Evolutionary conservation across 192 early-diverging fungal species (phyloP).

Genomic region (Gigaspora rosea): DNA sequence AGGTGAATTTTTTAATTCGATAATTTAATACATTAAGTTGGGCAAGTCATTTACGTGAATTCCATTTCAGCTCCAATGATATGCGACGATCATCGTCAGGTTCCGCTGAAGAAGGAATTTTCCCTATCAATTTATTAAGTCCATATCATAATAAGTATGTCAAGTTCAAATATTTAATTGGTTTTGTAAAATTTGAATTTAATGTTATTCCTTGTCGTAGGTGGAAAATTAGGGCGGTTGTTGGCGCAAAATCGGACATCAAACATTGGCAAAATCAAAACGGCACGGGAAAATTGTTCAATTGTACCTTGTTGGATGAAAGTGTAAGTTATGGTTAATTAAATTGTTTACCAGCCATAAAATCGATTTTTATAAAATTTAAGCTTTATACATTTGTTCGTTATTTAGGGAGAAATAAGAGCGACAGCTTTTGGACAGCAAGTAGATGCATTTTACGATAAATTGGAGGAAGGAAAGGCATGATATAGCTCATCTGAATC

Average conservation of each 20-base stretch:
- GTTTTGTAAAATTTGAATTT: background rate
- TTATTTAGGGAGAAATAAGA: constrained; percentile 81
- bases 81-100: background rate
- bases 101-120: constrained; percentile 27
- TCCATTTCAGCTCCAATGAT: background rate
- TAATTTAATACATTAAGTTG: background rate
- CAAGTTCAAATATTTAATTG: background rate
- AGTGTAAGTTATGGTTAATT: constrained; percentile 56
- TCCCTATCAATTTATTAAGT: constrained; percentile 73
- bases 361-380: no score
- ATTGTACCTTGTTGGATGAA: constrained; percentile 84
- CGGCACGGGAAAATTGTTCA: constrained; percentile 84
- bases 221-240: constrained; percentile 94
- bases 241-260: constrained; percentile 83
- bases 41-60: background rate
- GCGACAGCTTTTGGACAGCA: constrained; percentile 91
- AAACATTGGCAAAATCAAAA: constrained; percentile 76
- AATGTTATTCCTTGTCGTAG: constrained; percentile 37
- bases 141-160: constrained; percentile 85
- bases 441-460: constrained; percentile 72
- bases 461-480: constrained; percentile 76
- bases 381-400: no score
- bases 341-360: no score
- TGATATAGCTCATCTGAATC: background rate
- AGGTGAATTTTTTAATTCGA: no score